A percentile compares a stretch with the other conserved stretches of the same genome.
Conservation (phyloP, 176 grass and related monocot genomes). For the Avena atlantica region DNA sequence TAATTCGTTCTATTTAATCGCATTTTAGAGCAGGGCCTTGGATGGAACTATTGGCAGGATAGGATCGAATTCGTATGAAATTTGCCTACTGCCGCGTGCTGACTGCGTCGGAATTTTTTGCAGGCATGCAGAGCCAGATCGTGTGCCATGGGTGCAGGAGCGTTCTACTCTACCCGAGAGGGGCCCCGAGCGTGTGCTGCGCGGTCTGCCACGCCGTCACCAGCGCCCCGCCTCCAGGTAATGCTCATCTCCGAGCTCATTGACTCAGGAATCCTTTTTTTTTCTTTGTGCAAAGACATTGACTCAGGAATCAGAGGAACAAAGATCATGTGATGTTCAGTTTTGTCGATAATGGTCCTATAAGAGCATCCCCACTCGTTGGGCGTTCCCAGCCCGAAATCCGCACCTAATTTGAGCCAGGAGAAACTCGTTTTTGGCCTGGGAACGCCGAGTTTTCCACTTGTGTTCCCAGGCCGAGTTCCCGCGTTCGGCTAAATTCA, state of each 20-base stretch:
- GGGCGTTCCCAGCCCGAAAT: too few species aligned
- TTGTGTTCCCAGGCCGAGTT: too few species aligned
- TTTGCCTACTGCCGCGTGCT: not conserved
- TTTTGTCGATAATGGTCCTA: not conserved
- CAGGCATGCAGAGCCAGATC: slow-evolving; percentile 87
- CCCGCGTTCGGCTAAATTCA: too few species aligned
- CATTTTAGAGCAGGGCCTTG: not conserved
- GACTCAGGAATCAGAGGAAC: not conserved
- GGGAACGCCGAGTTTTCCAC: too few species aligned
- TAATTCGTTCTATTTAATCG: slow-evolving; percentile 3
- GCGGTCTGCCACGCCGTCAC: slow-evolving; percentile 60
- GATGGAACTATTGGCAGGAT: not conserved
- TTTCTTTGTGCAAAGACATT: not conserved
- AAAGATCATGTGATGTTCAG: not conserved
- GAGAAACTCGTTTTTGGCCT: too few species aligned
- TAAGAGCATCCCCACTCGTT: too few species aligned
- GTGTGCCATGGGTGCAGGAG: slow-evolving; percentile 85
- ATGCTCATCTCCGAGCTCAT: not conserved
- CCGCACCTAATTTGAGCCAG: too few species aligned
- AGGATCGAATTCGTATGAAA: slow-evolving; percentile 6
- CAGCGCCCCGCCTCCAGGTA: slow-evolving; percentile 62
- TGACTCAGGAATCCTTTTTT: not conserved
- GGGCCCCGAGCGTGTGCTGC: slow-evolving; percentile 75
- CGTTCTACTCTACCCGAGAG: slow-evolving; percentile 71
- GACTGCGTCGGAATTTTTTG: not conserved